These are phyloP conservation scores for Sporobolus alterniflorus DNA, from an alignment of 202 grass and related monocot genomes.

Conservation along the genomic window DNA sequence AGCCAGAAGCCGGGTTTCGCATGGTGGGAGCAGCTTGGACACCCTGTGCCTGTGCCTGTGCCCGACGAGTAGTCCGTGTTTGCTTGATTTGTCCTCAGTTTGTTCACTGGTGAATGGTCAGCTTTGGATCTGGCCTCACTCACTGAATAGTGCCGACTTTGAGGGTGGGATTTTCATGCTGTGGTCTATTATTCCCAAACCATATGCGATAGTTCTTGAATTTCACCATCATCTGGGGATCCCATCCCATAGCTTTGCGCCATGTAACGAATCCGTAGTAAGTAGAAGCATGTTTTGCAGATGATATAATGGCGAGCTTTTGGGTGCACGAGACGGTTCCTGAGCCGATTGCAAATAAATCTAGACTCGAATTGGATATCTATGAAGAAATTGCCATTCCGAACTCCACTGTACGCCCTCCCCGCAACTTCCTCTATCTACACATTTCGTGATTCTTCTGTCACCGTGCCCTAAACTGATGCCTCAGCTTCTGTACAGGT, in stretches of 20 bases:
- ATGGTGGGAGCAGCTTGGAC: conserved; percentile 70
- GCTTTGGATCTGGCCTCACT: conserved; percentile 53
- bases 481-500: conserved; percentile 51
- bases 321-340: conserved; percentile 70
- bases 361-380: conserved; percentile 85
- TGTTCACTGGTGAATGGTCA: neutral
- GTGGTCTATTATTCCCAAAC: neutral
- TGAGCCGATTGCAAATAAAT: conserved; percentile 60
- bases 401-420: conserved; percentile 62
- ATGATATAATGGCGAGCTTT: conserved; percentile 91
- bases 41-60: neutral
- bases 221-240: neutral
- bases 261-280: neutral
- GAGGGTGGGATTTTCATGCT: neutral
- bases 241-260: neutral
- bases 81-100: conserved; percentile 34
- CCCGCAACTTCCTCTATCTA: conserved; percentile 2
- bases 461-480: neutral
- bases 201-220: neutral
- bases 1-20: conserved; percentile 49
- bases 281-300: conserved; percentile 41
- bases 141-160: neutral
- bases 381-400: conserved; percentile 92
- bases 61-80: neutral
- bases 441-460: conserved; percentile 19